Conservation (phyloP, 75 land plant species). For the Pinus tabuliformis region DNA sequence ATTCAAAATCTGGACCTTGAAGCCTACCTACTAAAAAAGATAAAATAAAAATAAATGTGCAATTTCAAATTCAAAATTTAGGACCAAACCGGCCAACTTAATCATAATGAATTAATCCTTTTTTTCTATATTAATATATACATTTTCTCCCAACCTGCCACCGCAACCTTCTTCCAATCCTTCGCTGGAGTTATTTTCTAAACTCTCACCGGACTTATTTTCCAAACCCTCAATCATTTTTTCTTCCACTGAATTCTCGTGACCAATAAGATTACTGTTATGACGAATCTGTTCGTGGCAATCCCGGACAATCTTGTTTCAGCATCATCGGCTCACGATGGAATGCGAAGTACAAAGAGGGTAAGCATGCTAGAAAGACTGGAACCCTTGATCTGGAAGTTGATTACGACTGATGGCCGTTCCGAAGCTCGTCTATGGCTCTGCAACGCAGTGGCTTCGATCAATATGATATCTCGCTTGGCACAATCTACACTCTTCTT, state of each 20-base stretch:
- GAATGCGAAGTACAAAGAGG: constrained; percentile 7
- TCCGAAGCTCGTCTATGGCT: constrained; percentile 88
- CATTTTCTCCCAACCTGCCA: too few relatives aligned
- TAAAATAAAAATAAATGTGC: too few relatives aligned
- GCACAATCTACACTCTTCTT: constrained; percentile 52
- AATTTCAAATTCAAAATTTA: too few relatives aligned
- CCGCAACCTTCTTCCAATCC: background rate
- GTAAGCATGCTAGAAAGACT: constrained; percentile 33
- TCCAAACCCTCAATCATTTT: background rate
- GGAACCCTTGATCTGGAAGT: constrained; percentile 43
- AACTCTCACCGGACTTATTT: background rate
- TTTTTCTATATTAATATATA: background rate
- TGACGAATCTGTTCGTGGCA: background rate
- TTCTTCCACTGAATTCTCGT: background rate
- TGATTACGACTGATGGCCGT: constrained; percentile 38
- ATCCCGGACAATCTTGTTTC: too few relatives aligned
- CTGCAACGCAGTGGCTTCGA: constrained; percentile 42
- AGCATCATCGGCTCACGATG: background rate
- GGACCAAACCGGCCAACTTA: too few relatives aligned
- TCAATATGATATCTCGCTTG: constrained; percentile 27
- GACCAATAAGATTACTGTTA: background rate
- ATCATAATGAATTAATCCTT: background rate
- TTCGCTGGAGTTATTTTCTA: background rate
- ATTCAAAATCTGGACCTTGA: too few relatives aligned
- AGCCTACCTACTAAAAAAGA: too few relatives aligned